phyloP scores from a whole-genome alignment of 495 filamentous ascomycete species.

The Aspergillus cavernicola region DNA sequence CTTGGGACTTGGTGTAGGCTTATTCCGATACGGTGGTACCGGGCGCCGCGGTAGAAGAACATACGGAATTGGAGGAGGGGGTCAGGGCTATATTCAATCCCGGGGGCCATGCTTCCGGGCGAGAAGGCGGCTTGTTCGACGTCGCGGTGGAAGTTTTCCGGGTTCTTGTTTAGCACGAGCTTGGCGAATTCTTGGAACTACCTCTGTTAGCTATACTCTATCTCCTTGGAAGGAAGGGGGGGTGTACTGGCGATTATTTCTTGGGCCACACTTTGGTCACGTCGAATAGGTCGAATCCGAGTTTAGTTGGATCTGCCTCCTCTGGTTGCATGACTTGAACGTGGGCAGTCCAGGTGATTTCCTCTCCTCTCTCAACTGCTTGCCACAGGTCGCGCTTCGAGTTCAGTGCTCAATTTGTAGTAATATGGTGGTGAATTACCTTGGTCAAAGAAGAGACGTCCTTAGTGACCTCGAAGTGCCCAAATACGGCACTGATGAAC shows the following conservation, averaged over 20 bases:
- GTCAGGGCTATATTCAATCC: slow-evolving; percentile 47
- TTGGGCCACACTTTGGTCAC: slow-evolving; percentile 52
- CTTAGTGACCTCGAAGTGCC: slow-evolving; percentile 47
- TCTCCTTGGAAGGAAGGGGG: background rate
- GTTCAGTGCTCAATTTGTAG: too few species aligned
- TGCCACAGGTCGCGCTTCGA: slow-evolving; percentile 52
- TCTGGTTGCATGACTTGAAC: slow-evolving; percentile 51
- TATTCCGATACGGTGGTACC: slow-evolving; percentile 48
- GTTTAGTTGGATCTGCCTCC: slow-evolving; percentile 41
- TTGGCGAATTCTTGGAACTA: slow-evolving; percentile 49
- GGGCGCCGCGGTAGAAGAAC: slow-evolving; percentile 50
- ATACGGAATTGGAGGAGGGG: slow-evolving; percentile 49
- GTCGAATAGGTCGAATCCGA: slow-evolving; percentile 53
- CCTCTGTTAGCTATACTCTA: background rate
- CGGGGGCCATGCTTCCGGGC: slow-evolving; percentile 47
- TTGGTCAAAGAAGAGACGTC: slow-evolving; percentile 38
- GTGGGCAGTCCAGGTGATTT: slow-evolving; percentile 47
- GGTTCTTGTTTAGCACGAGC: slow-evolving; percentile 65
- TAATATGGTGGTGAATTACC: too few species aligned
- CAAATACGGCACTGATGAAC: slow-evolving; percentile 45
- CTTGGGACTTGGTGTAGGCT: slow-evolving; percentile 46
- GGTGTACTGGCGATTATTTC: slow-evolving; percentile 29
- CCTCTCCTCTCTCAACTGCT: slow-evolving; percentile 44
- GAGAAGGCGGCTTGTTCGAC: slow-evolving; percentile 51
- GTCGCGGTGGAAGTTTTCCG: slow-evolving; percentile 63